Percentiles rank a stretch among this genome's conserved stretches.
These are phyloP conservation scores for Chimonanthus praecox DNA, from an alignment of 164 flowering plant species.

Conservation along the genomic window DNA sequence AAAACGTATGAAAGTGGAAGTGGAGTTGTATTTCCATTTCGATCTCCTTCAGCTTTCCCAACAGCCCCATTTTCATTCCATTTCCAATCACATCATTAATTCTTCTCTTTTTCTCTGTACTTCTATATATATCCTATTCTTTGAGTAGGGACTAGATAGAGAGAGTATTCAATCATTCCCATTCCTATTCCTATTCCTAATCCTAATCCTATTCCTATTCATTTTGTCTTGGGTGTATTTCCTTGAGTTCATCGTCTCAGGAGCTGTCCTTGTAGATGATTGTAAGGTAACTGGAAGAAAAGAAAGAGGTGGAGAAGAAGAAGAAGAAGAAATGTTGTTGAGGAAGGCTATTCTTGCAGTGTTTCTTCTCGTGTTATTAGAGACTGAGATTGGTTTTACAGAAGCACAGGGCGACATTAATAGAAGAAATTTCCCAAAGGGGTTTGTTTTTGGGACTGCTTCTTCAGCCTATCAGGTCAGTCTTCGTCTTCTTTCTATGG, in stretches of 20 bases:
- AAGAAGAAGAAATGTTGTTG: slow-evolving; percentile 8
- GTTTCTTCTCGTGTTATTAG: slow-evolving; percentile 19
- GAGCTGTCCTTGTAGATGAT: slow-evolving; percentile 7
- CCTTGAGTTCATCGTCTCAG: neutral
- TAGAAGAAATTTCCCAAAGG: slow-evolving; percentile 33
- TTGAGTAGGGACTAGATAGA: neutral
- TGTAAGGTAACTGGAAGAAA: neutral
- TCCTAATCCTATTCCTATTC: neutral
- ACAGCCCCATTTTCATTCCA: neutral
- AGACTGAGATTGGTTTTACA: slow-evolving; percentile 20
- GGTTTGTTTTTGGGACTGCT: slow-evolving; percentile 46
- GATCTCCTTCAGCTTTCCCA: neutral
- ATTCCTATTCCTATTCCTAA: neutral
- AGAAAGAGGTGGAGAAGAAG: too few species aligned
- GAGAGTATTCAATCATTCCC: neutral
- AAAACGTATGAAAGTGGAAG: slow-evolving; percentile 1
- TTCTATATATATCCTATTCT: neutral
- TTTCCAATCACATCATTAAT: neutral
- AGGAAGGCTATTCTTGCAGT: slow-evolving; percentile 19
- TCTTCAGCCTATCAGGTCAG: slow-evolving; percentile 35
- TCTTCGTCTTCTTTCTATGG: neutral
- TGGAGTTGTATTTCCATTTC: neutral
- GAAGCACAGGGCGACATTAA: slow-evolving; percentile 12
- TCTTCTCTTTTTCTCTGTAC: neutral
- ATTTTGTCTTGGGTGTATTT: neutral